Percentiles rank a stretch among this genome's conserved stretches.
Evolutionary conservation across 2,329 filamentous ascomycete species (phyloP).

Genomic region (Aureobasidium subglaciale): DNA sequence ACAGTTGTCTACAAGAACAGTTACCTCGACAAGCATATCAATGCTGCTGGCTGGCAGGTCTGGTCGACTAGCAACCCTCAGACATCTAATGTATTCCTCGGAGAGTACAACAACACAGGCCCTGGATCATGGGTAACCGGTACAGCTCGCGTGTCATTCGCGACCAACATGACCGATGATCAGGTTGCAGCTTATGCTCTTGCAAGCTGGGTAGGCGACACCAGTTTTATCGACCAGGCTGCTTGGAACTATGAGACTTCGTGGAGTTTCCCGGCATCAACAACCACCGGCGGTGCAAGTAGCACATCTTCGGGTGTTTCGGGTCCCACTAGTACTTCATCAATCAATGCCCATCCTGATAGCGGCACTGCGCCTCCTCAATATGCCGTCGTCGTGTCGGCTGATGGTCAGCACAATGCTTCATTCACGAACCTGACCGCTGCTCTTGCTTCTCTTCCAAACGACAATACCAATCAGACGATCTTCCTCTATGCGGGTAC

Average conservation of each 20-base stretch:
- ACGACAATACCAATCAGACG: slow-evolving; percentile 29
- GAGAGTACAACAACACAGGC: slow-evolving; percentile 54
- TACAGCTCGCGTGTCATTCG: slow-evolving; percentile 44
- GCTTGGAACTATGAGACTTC: slow-evolving; percentile 35
- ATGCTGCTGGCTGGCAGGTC: slow-evolving; percentile 49
- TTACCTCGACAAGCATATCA: slow-evolving; percentile 47
- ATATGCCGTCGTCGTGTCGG: slow-evolving; percentile 38
- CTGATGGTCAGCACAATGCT: slow-evolving; percentile 26
- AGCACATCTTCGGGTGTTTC: background rate
- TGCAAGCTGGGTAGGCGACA: slow-evolving; percentile 34
- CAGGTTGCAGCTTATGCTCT: slow-evolving; percentile 33
- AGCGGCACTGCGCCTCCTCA: slow-evolving; percentile 36
- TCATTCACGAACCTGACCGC: slow-evolving; percentile 30
- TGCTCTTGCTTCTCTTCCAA: slow-evolving; percentile 31
- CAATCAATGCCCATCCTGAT: slow-evolving; percentile 31
- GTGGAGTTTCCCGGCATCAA: slow-evolving; percentile 23
- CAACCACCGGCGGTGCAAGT: slow-evolving; percentile 15
- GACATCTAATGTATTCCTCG: slow-evolving; percentile 48
- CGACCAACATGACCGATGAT: slow-evolving; percentile 31
- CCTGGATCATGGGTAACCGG: slow-evolving; percentile 44
- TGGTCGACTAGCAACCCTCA: slow-evolving; percentile 45
- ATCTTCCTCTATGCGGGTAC: slow-evolving; percentile 37
- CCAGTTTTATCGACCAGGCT: slow-evolving; percentile 36
- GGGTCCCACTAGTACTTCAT: slow-evolving; percentile 24
- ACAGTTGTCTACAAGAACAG: slow-evolving; percentile 46